These are phyloP conservation scores for Emmonsiellopsis sp. DNA, from an alignment of 2,329 filamentous ascomycete genomes.

Conservation along the genomic window DNA sequence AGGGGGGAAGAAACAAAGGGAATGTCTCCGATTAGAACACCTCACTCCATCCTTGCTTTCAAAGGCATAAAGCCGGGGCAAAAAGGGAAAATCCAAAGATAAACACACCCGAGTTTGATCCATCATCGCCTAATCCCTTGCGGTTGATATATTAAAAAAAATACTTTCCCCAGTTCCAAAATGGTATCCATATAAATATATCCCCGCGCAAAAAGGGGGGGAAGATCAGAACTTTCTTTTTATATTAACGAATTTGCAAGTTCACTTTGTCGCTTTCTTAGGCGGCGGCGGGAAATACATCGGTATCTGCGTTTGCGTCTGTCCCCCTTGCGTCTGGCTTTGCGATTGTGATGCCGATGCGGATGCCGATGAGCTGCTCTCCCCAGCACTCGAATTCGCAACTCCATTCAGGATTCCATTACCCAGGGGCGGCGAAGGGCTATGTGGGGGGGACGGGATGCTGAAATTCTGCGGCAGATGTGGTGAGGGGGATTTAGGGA, in stretches of 20 bases:
- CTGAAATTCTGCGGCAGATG: conserved; percentile 6
- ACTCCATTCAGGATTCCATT: not conserved
- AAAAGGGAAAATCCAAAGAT: not conserved
- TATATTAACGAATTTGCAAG: not conserved
- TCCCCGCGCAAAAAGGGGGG: too few relatives aligned
- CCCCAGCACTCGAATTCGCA: too few relatives aligned
- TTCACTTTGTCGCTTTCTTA: conserved; percentile 25
- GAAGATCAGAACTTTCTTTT: not conserved
- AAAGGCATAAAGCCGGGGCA: not conserved
- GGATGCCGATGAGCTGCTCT: not conserved
- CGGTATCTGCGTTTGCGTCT: conserved; percentile 9
- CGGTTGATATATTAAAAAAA: too few relatives aligned
- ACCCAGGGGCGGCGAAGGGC: not conserved
- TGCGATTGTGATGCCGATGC: not conserved
- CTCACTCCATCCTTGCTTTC: not conserved
- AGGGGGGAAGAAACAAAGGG: not conserved
- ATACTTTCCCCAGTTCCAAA: too few relatives aligned
- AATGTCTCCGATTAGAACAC: not conserved
- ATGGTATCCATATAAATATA: too few relatives aligned
- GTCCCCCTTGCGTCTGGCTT: not conserved
- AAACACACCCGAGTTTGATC: too few relatives aligned
- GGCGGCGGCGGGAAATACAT: conserved; percentile 39
- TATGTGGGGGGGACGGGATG: conserved; percentile 14
- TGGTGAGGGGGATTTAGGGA: conserved; percentile 9
- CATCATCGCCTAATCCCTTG: too few relatives aligned